A percentile compares a stretch with the other conserved stretches of the same genome.
phyloP scores from a whole-genome alignment of 2,329 filamentous ascomycete genomes.

The Pseudogymnoascus sp. region DNA sequence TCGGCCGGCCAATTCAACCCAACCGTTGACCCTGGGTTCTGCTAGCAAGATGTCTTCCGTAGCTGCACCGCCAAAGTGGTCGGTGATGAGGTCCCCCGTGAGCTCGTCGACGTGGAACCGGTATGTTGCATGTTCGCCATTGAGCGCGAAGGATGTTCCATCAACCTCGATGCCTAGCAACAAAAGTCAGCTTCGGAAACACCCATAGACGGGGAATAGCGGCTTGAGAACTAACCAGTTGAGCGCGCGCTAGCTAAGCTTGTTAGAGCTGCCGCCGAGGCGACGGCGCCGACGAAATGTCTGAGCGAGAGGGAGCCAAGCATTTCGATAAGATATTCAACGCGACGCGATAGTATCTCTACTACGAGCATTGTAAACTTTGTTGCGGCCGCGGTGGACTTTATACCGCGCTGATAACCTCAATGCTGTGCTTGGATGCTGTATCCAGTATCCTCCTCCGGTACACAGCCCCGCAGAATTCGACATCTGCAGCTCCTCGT shows the following conservation, averaged over 20 bases:
- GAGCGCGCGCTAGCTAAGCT: not conserved
- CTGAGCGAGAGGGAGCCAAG: not conserved
- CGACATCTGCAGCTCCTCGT: not conserved
- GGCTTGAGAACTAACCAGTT: not conserved
- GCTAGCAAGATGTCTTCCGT: conserved; percentile 37
- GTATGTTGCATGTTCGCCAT: conserved; percentile 51
- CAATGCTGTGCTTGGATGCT: not conserved
- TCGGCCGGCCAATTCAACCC: conserved; percentile 45
- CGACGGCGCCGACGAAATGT: not conserved
- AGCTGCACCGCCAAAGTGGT: conserved; percentile 53
- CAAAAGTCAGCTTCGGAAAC: not conserved
- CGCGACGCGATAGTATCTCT: not conserved
- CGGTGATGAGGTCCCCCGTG: conserved; percentile 50
- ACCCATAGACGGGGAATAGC: not conserved
- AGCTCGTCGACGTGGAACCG: conserved; percentile 54
- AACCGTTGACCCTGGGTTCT: conserved; percentile 36
- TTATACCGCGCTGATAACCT: not conserved
- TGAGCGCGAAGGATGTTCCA: conserved; percentile 49
- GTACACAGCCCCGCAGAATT: not conserved
- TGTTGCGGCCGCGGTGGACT: not conserved
- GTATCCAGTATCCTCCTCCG: not conserved
- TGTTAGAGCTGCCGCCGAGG: not conserved
- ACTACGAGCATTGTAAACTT: not conserved
- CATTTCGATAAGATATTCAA: not conserved
- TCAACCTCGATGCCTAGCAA: conserved; percentile 45